Conservation (phyloP, 139 green algal species). For the Marvania coccoides region DNA sequence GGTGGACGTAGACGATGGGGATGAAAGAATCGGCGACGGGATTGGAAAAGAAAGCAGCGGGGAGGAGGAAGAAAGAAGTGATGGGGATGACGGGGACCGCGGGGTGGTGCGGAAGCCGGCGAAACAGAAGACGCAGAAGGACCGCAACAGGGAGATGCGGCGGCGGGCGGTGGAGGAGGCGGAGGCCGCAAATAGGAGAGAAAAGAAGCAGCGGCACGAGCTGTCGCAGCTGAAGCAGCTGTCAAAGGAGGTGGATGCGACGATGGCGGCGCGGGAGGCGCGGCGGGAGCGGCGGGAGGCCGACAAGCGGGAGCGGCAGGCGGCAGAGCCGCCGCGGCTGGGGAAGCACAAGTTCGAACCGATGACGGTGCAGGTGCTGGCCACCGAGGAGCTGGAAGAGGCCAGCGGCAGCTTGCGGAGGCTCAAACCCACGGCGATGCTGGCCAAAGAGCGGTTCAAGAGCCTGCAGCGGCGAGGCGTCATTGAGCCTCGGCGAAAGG, state of each 20-base stretch:
- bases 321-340: conserved; percentile 44
- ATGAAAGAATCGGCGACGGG: background rate
- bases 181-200: conserved; percentile 2
- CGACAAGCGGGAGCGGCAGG: conserved; percentile 43
- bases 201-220: conserved; percentile 18
- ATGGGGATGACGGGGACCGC: background rate
- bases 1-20: conserved; percentile 6
- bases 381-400: conserved; percentile 51
- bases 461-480: conserved; percentile 68
- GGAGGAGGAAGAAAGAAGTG: conserved; percentile 22
- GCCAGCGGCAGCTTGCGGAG: conserved; percentile 45
- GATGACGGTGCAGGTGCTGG: conserved; percentile 59
- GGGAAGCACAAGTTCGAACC: conserved; percentile 57
- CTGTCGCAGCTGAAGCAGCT: conserved; percentile 8
- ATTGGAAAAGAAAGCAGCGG: conserved; percentile 7
- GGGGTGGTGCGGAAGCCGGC: conserved; percentile 6
- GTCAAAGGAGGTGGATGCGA: conserved; percentile 13
- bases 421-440: conserved; percentile 34
- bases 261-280: conserved; percentile 17
- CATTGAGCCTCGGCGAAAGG: conserved; percentile 64
- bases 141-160: conserved; percentile 7
- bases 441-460: conserved; percentile 59
- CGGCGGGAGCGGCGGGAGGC: conserved; percentile 16
- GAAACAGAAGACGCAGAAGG: conserved; percentile 9
- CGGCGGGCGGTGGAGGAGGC: conserved; percentile 19